Evolutionary conservation across 805 yeast species (phyloP).

Genomic region (Starmera quercuum): DNA sequence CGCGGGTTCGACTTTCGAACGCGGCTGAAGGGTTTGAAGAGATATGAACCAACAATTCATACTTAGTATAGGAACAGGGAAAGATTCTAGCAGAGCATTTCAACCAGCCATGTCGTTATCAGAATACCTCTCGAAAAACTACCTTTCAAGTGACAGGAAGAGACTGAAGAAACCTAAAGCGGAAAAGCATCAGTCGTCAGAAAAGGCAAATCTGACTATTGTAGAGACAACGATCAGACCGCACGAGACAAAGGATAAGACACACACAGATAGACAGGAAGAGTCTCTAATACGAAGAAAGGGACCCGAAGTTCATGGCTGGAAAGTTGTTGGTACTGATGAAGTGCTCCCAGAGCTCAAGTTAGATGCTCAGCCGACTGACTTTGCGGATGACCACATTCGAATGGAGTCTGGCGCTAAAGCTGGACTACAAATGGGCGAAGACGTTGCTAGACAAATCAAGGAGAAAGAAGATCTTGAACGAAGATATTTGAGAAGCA

Average conservation of each 20-base stretch:
- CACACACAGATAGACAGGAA: no score
- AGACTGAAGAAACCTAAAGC: slow-evolving; percentile 18
- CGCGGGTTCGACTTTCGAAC: no score
- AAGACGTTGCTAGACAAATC: slow-evolving; percentile 30
- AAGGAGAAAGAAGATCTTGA: slow-evolving; percentile 22
- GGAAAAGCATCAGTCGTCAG: slow-evolving; percentile 4
- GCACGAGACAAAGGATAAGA: no score
- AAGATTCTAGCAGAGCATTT: no score
- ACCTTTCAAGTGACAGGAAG: slow-evolving; percentile 23
- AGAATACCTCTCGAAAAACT: slow-evolving; percentile 38
- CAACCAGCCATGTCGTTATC: slow-evolving; percentile 36
- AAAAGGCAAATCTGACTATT: slow-evolving; percentile 8
- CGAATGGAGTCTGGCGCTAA: slow-evolving; percentile 24
- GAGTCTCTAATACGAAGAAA: slow-evolving; percentile 12
- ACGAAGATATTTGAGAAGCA: slow-evolving; percentile 8
- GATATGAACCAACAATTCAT: no score
- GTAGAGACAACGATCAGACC: slow-evolving; percentile 15
- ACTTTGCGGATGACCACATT: background rate
- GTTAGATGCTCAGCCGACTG: background rate
- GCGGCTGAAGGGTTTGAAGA: no score
- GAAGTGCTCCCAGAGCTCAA: slow-evolving; percentile 5
- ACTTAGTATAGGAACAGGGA: no score
- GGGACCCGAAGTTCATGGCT: slow-evolving; percentile 12
- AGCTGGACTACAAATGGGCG: slow-evolving; percentile 42
- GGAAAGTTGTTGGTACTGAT: slow-evolving; percentile 17